Conservation (phyloP, 148 eudicot species). For the Heliamphora exappendiculata region DNA sequence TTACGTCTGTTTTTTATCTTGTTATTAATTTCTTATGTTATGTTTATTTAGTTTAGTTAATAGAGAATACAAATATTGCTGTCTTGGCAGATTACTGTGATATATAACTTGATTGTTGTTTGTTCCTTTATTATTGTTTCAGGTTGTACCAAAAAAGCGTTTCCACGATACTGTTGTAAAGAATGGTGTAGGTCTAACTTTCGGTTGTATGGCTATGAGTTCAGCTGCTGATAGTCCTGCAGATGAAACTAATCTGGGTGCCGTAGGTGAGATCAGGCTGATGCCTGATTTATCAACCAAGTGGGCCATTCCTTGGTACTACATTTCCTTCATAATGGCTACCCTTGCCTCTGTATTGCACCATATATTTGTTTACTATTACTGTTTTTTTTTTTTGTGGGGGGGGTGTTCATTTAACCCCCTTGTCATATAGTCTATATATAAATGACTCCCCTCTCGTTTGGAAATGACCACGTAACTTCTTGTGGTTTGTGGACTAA, state of each 20-base stretch:
- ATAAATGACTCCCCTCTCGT: no score
- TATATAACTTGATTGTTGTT: neutral
- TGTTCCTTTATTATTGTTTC: conserved; percentile 14
- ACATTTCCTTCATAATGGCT: neutral
- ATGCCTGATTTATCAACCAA: conserved; percentile 81
- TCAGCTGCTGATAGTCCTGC: conserved; percentile 76
- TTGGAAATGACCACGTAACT: no score
- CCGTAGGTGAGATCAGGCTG: conserved; percentile 85
- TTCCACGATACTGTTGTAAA: conserved; percentile 58
- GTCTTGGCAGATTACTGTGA: neutral
- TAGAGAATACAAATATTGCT: no score
- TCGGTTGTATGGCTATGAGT: conserved; percentile 80
- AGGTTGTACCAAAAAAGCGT: conserved; percentile 72
- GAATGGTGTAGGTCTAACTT: conserved; percentile 79
- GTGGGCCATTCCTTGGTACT: conserved; percentile 79
- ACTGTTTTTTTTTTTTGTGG: neutral
- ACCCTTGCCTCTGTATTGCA: neutral
- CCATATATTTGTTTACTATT: neutral
- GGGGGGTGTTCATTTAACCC: no score
- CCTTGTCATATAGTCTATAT: no score
- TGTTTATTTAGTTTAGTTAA: no score
- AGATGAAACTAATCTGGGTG: conserved; percentile 62
- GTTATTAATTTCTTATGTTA: neutral
- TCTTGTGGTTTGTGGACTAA: no score
- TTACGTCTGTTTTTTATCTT: neutral